A percentile compares a stretch with the other conserved stretches of the same genome.
Evolutionary conservation across 2,329 filamentous ascomycete genomes (phyloP).

Genomic region (Xylariaceae sp.): DNA sequence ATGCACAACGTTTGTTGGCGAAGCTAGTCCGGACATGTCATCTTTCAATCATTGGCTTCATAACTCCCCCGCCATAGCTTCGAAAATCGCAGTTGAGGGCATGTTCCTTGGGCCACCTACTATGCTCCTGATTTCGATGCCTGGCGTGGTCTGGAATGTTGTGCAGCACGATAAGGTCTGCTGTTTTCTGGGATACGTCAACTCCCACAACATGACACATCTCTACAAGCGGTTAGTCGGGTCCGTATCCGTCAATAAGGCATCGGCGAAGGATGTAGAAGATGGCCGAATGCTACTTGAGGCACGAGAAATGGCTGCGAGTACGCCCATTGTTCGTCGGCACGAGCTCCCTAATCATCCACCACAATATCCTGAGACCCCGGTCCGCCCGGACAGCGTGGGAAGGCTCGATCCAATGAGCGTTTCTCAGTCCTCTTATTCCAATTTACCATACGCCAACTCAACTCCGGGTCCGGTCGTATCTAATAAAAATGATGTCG

Average conservation of each 20-base stretch:
- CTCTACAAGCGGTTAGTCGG: slow-evolving; percentile 63
- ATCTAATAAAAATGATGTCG: slow-evolving; percentile 51
- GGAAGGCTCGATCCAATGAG: slow-evolving; percentile 31
- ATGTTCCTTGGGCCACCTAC: slow-evolving; percentile 70
- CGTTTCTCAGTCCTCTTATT: slow-evolving; percentile 29
- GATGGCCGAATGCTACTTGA: slow-evolving; percentile 61
- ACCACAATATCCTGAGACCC: slow-evolving; percentile 35
- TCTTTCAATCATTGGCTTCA: slow-evolving; percentile 69
- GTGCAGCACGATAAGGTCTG: slow-evolving; percentile 69
- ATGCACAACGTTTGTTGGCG: slow-evolving; percentile 68
- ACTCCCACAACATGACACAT: slow-evolving; percentile 68
- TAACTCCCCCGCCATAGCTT: slow-evolving; percentile 57
- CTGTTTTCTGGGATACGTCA: slow-evolving; percentile 66
- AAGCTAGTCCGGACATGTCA: slow-evolving; percentile 66
- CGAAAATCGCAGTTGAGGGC: slow-evolving; percentile 65
- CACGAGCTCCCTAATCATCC: slow-evolving; percentile 30
- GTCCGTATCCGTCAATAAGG: slow-evolving; percentile 45
- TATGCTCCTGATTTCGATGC: slow-evolving; percentile 68
- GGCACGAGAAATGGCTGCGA: slow-evolving; percentile 50
- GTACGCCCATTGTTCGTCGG: slow-evolving; percentile 38
- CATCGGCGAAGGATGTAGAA: slow-evolving; percentile 57
- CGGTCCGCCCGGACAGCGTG: slow-evolving; percentile 32
- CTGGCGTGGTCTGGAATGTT: slow-evolving; percentile 63
- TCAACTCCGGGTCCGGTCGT: slow-evolving; percentile 34
- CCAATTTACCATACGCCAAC: slow-evolving; percentile 27